Base-by-base conservation (phyloP, 2,329 filamentous ascomycete genomes). In the Dryadomyces quercus-mongolicae region DNA sequence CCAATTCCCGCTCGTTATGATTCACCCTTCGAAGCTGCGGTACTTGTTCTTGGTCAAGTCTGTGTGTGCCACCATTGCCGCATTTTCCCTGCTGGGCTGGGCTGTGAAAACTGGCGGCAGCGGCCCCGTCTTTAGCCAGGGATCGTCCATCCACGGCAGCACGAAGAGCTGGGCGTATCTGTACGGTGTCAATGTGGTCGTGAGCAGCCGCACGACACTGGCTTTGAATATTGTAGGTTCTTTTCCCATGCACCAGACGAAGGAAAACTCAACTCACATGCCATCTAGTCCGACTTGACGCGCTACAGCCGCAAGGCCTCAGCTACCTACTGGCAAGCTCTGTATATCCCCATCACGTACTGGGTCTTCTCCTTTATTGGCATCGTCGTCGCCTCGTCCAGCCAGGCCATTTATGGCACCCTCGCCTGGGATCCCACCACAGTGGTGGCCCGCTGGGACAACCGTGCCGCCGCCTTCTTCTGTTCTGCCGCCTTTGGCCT, bases 51-150 rank as follows among this genome's bases (percentile, higher is more conserved):
- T 70, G 58, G 63, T 71, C 55, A 74, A 74, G 58, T 69, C 68
- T 15, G 61, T 70, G 25, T 55, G 71, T 44, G 71, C 72, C 20
- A 6, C 55, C n/a, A 21, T 55, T 4, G 56, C 58, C 10, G 56
- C 56, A 2, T 57, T 59, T 31, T 49, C 53, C 18, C 49, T 60
- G 42, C 52, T 95, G 67, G 85, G 88, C 62, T 95, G 90, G 90
- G 76, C 94, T 36, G 82, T 88, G 42, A 80, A 86, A 36, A 76
- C 53, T 5, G 55, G 54, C n/a, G 53, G 54, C 18, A 16, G 34
- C 22, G 54, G 50, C 5, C 54, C 53, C 7, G 47, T 54, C 48
- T 53, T 55, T 38, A 36, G 45, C 42, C 42, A 55, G 16, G 22
- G 25, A 5, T 31, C 43, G 15, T 54, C 18, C 9, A 31, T 51